These are phyloP conservation scores for Ogataea methylovora DNA, from an alignment of 805 yeast genomes.

Conservation along the genomic window DNA sequence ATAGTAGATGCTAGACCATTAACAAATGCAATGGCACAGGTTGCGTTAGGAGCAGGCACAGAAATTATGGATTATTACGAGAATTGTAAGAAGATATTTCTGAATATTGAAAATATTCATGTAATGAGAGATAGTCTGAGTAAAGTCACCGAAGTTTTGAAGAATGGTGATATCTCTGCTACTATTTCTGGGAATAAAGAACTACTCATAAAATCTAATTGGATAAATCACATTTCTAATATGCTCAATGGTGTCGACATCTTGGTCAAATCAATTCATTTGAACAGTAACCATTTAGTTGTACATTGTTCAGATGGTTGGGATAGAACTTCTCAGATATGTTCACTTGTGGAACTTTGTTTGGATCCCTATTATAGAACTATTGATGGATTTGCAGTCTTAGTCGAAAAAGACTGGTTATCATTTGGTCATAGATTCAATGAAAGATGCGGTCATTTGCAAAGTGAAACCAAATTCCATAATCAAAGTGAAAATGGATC, in stretches of 20 bases:
- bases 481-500: constrained; percentile 30
- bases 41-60: constrained; percentile 97
- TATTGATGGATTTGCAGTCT: constrained; percentile 72
- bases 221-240: constrained; percentile 69
- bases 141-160: constrained; percentile 52
- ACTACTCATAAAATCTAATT: constrained; percentile 56
- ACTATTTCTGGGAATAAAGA: constrained; percentile 41
- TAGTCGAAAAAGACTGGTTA: constrained; percentile 92
- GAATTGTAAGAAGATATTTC: constrained; percentile 60
- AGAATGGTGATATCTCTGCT: constrained; percentile 57
- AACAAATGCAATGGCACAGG: constrained; percentile 93
- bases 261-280: constrained; percentile 72
- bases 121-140: constrained; percentile 82
- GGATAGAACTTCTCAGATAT: constrained; percentile 92
- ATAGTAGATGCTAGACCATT: constrained; percentile 90
- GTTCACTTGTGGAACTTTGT: constrained; percentile 77
- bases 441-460: constrained; percentile 75
- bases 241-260: constrained; percentile 71
- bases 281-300: constrained; percentile 73
- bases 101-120: constrained; percentile 93
- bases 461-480: constrained; percentile 41
- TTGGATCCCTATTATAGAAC: constrained; percentile 89
- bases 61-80: constrained; percentile 86
- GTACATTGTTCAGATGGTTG: constrained; percentile 98
- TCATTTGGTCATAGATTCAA: constrained; percentile 89